Percentiles rank a stretch among this genome's conserved stretches.
Conservation (phyloP, 2,329 filamentous ascomycete genomes). For the Microcera coccophila region DNA sequence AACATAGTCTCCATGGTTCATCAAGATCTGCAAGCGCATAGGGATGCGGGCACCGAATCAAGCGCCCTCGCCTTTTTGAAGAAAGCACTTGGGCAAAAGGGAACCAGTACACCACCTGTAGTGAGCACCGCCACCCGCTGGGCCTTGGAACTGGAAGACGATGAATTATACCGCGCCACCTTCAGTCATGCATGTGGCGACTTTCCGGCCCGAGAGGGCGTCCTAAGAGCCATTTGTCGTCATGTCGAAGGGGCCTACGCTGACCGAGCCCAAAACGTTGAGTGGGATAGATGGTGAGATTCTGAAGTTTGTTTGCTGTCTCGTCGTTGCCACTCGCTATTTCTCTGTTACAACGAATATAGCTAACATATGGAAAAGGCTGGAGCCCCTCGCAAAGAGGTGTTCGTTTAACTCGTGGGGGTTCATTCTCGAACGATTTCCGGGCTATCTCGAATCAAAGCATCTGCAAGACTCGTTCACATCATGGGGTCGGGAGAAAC, state of each 20-base stretch:
- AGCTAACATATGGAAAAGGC: no score
- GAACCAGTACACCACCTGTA: background rate
- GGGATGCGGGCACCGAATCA: background rate
- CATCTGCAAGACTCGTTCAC: conserved; percentile 6
- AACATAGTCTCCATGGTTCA: conserved; percentile 6
- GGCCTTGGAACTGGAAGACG: conserved; percentile 6
- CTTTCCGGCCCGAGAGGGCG: background rate
- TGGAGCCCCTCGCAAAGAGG: background rate
- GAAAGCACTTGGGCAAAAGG: background rate
- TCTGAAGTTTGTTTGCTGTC: background rate
- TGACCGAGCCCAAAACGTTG: background rate
- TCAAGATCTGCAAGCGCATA: conserved; percentile 3
- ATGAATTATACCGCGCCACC: background rate
- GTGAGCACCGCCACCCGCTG: conserved; percentile 4
- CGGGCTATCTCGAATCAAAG: background rate
- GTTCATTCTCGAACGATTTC: background rate
- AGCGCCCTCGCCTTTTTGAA: conserved; percentile 3
- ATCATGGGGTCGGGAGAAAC: background rate
- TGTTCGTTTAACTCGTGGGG: background rate
- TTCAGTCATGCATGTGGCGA: background rate
- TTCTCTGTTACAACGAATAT: no score
- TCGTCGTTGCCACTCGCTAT: no score
- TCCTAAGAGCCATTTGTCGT: background rate
- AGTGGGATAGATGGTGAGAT: conserved; percentile 8
- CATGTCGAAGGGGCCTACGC: background rate